These are phyloP conservation scores for Colletotrichum sp. DNA, from an alignment of 2,329 filamentous ascomycete species.

Conservation along the genomic window DNA sequence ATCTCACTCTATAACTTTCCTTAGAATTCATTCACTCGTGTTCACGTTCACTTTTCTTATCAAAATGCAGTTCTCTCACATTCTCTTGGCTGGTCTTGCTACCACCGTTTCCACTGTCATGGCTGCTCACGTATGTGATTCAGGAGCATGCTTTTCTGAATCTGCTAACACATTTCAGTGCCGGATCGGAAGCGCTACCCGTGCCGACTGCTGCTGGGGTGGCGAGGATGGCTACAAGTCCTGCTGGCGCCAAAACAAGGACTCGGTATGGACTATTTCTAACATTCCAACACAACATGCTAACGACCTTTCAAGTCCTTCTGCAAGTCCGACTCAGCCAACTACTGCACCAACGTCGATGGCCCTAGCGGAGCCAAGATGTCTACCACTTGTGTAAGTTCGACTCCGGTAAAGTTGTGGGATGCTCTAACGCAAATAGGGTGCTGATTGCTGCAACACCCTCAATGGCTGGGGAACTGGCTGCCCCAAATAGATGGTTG, in stretches of 20 bases:
- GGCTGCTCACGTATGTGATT: background rate
- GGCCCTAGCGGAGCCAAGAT: background rate
- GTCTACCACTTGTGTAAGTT: background rate
- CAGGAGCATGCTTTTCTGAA: background rate
- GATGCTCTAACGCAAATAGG: background rate
- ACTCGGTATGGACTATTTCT: background rate
- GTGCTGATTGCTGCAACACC: background rate
- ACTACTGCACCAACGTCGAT: background rate
- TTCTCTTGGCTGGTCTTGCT: background rate
- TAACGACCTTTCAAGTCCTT: background rate
- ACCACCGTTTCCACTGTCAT: background rate
- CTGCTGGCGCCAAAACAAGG: background rate
- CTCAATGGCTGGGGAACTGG: background rate
- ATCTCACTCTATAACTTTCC: background rate
- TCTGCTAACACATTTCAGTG: background rate
- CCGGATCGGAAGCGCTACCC: background rate
- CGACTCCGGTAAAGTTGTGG: background rate
- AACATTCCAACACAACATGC: background rate
- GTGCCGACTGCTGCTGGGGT: background rate
- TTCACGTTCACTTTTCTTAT: background rate
- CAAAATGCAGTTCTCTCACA: background rate
- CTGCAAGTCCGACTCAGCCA: background rate
- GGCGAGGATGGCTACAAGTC: background rate
- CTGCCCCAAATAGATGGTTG: background rate
- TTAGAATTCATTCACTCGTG: background rate